Evolutionary conservation across 345 rosid species (phyloP).

Genomic region (Carallia pectinifolia): DNA sequence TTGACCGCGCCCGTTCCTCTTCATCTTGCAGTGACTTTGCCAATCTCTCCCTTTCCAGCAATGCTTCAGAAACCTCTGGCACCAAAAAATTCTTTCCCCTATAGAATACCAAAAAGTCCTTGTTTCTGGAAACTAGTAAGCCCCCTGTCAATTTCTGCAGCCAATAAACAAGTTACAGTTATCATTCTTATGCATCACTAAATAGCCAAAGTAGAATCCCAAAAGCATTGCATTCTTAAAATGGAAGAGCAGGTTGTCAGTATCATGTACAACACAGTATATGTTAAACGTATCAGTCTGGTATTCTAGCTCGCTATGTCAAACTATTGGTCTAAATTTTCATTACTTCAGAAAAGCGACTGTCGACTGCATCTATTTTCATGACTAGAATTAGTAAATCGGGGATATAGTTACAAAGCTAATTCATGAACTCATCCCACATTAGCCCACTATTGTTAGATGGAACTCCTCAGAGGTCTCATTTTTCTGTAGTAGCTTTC

Average conservation of each 20-base stretch:
- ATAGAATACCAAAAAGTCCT: slow-evolving; percentile 89
- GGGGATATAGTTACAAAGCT: background rate
- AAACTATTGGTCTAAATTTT: background rate
- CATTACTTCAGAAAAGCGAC: no score
- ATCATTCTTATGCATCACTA: slow-evolving; percentile 9
- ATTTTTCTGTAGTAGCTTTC: no score
- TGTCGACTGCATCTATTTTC: no score
- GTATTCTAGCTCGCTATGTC: slow-evolving; percentile 9
- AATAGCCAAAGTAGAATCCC: background rate
- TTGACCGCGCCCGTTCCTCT: slow-evolving; percentile 80
- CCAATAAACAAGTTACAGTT: slow-evolving; percentile 25
- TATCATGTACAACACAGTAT: background rate
- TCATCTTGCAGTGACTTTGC: slow-evolving; percentile 66
- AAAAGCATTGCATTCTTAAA: no score
- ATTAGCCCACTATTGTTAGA: no score
- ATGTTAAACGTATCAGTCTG: background rate
- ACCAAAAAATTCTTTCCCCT: slow-evolving; percentile 88
- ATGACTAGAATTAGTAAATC: background rate
- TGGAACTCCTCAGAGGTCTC: no score
- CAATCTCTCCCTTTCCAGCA: slow-evolving; percentile 75
- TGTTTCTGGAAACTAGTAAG: slow-evolving; percentile 74
- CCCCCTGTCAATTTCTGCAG: slow-evolving; percentile 91
- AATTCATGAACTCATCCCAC: no score
- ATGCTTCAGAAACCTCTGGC: slow-evolving; percentile 65
- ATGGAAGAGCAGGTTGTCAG: background rate